Percentiles rank a stretch among this genome's conserved stretches.
phyloP scores from a whole-genome alignment of 139 green algal genomes.

The Coelastrella sp. region DNA sequence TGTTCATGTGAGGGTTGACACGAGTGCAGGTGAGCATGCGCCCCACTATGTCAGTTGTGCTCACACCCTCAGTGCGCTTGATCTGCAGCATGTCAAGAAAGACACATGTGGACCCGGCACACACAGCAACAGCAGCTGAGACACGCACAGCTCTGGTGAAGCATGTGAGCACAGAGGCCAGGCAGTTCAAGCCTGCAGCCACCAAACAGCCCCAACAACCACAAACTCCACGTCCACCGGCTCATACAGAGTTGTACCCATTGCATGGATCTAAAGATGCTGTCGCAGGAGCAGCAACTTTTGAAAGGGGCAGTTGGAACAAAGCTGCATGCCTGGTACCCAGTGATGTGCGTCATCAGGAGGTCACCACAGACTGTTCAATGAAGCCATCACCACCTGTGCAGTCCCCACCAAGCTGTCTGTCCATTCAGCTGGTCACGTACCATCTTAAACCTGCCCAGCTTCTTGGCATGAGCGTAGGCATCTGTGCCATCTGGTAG shows the following conservation, averaged over 20 bases:
- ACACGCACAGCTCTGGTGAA: neutral
- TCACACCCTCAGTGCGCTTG: conserved; percentile 98
- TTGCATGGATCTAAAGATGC: no score
- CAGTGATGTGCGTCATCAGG: no score
- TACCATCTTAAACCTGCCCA: conserved; percentile 90
- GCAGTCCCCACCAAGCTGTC: no score
- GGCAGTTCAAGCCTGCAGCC: neutral
- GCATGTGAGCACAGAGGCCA: neutral
- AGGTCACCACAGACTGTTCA: no score
- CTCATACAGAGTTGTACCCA: no score
- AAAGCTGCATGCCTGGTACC: no score
- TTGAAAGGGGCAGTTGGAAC: neutral
- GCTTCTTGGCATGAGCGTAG: conserved; percentile 94
- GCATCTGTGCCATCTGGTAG: conserved; percentile 98
- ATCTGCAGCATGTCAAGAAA: conserved; percentile 69
- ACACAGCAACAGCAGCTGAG: neutral
- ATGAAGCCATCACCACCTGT: no score
- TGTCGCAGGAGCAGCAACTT: no score
- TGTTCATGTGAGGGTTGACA: conserved; percentile 71
- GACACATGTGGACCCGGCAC: neutral
- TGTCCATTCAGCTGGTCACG: no score
- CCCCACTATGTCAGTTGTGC: conserved; percentile 98
- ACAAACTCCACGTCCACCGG: neutral
- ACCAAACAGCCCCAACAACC: neutral
- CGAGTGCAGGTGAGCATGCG: conserved; percentile 95